Conservation (phyloP, 768 basidiomycete genomes). For the Mycena indigotica region DNA sequence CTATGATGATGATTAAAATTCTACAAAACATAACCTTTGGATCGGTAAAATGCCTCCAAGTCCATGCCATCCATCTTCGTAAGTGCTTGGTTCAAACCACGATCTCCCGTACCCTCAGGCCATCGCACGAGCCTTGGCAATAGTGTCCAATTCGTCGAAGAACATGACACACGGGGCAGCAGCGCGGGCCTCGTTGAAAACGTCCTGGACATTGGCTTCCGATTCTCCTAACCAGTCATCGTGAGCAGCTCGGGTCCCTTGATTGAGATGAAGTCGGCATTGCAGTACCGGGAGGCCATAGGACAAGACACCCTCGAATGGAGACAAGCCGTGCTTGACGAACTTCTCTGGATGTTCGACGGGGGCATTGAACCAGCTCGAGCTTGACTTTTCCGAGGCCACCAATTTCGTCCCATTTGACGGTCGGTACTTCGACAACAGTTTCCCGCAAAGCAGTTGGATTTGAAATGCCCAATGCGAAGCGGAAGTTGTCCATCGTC, state of each 20-base stretch:
- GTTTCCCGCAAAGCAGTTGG: slow-evolving; percentile 99
- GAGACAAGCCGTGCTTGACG: slow-evolving; percentile 52
- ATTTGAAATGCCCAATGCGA: slow-evolving; percentile 95
- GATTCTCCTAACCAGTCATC: slow-evolving; percentile 72
- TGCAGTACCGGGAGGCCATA: slow-evolving; percentile 94
- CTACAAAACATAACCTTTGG: no score
- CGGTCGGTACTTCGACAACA: slow-evolving; percentile 97
- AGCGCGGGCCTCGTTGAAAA: slow-evolving; percentile 96
- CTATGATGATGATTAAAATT: no score
- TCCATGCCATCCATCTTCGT: slow-evolving; percentile 99
- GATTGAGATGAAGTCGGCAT: slow-evolving; percentile 71
- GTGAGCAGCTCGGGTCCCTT: slow-evolving; percentile 73
- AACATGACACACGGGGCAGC: slow-evolving; percentile 99
- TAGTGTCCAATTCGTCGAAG: slow-evolving; percentile 99
- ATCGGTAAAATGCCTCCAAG: no score
- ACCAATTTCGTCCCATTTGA: slow-evolving; percentile 99
- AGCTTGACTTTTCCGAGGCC: slow-evolving; percentile 96
- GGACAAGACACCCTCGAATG: slow-evolving; percentile 71
- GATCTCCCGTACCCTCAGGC: slow-evolving; percentile 91
- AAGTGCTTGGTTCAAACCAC: slow-evolving; percentile 95
- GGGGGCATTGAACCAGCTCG: slow-evolving; percentile 75
- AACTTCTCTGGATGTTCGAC: slow-evolving; percentile 71
- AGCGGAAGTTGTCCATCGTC: slow-evolving; percentile 99
- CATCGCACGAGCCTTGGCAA: slow-evolving; percentile 94
- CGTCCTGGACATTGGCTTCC: slow-evolving; percentile 71